Base-by-base conservation (phyloP, 2,329 filamentous ascomycete species). In the Diplodia intermedia region DNA sequence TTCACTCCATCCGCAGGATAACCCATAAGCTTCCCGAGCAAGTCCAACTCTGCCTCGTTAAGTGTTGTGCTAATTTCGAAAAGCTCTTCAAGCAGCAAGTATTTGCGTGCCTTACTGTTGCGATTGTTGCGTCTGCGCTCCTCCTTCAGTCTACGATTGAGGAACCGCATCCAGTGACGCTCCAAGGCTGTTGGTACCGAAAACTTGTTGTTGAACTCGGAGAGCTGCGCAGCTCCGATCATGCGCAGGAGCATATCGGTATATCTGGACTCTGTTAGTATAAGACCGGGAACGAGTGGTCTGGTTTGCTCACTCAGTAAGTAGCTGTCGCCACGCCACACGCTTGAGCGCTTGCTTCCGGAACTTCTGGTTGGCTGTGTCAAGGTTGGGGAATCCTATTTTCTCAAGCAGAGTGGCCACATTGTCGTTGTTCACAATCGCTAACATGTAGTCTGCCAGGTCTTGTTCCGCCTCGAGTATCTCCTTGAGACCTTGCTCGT, bases 291-390 rank as follows among this genome's bases (percentile, higher is more conserved):
- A 52, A 26, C 11, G 20, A 15, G 20, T 1, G 3, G 20, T 15
- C 3, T 23, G 12, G 49, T 0, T 31, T 54, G 18, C 53, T 20
- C 23, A 56, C 53, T 63, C 60, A 9, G 60, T 63, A 53, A 63
- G 60, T 63, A 31, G 26, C n/a, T 63, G 60, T 31, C 43, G 31
- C 2, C 53, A 14, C 14, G 60, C 60, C 18, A 33, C 20, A 18
- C 47, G 47, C n/a, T 40, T 63, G 60, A 63, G 20, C 23, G 60
- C 60, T 26, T 53, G 29, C n/a, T 49, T 43, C 12, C 60, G 47
- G 33, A 63, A 53, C 15, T 20, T 63, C 47, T 53, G 47, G 18
- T 50, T 23, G 12, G n/a, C 29, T 7, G 60, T 50, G 11, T 52
- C 60, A 11, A 15, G 29, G 47, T 50, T 14, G 9, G 47, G 33